A percentile compares a stretch with the other conserved stretches of the same genome.
Conservation (phyloP, 805 yeast species). For the Kluyveromyces dobzhanskii region DNA sequence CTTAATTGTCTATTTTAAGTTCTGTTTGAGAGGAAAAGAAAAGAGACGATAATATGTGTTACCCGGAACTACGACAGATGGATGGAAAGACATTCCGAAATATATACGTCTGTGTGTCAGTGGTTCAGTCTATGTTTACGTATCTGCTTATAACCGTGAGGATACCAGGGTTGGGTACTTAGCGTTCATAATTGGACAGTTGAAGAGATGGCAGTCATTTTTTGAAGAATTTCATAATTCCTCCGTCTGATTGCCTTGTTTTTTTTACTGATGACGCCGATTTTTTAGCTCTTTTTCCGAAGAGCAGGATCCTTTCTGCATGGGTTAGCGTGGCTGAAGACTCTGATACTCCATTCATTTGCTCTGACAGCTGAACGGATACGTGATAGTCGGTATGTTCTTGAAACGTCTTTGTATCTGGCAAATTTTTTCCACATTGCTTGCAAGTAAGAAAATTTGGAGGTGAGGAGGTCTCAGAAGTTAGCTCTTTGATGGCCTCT, state of each 20-base stretch:
- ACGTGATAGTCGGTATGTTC: constrained; percentile 52
- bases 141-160: too few species aligned
- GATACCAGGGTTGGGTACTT: too few species aligned
- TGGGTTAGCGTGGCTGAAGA: constrained; percentile 18
- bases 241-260: constrained; percentile 21
- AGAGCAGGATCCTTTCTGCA: constrained; percentile 24
- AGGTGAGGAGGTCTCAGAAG: background rate
- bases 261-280: constrained; percentile 7
- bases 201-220: too few species aligned
- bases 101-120: too few species aligned
- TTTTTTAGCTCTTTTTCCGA: constrained; percentile 8
- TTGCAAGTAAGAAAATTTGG: constrained; percentile 11
- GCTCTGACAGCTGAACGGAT: constrained; percentile 42
- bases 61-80: too few species aligned
- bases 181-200: too few species aligned
- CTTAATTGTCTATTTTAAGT: too few species aligned
- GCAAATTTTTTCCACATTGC: constrained; percentile 16
- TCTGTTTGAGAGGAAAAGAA: too few species aligned
- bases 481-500: background rate
- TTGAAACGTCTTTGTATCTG: constrained; percentile 10
- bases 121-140: too few species aligned
- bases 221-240: constrained; percentile 23
- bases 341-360: constrained; percentile 30
- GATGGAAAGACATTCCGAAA: too few species aligned
- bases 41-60: too few species aligned